phyloP scores from a whole-genome alignment of 768 basidiomycete genomes.

The Podaxis rugospora region DNA sequence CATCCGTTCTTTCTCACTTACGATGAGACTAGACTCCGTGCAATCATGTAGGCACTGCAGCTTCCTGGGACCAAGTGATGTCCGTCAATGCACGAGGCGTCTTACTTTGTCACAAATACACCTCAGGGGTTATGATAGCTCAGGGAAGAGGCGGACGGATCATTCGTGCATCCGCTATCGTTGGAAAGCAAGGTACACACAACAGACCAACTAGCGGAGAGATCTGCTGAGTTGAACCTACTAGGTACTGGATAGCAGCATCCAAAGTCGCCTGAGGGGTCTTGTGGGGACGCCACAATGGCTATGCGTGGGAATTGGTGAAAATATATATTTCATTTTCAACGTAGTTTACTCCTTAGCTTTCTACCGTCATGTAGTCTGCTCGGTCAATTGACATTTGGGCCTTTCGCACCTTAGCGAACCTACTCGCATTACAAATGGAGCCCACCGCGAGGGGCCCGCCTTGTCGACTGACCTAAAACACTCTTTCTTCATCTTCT shows the following conservation, averaged over 20 bases:
- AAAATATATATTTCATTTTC: too few species aligned
- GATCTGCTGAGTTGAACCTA: not conserved
- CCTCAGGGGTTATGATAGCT: conserved; percentile 57
- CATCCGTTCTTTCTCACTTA: not conserved
- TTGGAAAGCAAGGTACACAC: conserved; percentile 23
- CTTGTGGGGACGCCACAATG: too few species aligned
- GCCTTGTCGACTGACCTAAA: too few species aligned
- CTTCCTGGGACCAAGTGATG: conserved; percentile 37
- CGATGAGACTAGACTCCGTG: not conserved
- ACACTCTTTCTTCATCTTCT: too few species aligned
- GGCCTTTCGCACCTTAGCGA: too few species aligned
- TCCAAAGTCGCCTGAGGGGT: conserved; percentile 38
- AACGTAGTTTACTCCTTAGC: too few species aligned
- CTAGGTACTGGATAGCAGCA: conserved; percentile 8
- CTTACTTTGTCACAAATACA: conserved; percentile 63
- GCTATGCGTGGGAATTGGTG: too few species aligned
- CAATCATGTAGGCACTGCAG: conserved; percentile 22
- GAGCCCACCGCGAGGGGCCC: too few species aligned
- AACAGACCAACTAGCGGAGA: not conserved
- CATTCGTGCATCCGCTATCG: conserved; percentile 37
- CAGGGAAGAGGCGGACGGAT: conserved; percentile 52
- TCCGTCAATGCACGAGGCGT: conserved; percentile 53
- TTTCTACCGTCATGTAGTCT: too few species aligned
- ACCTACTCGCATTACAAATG: too few species aligned
- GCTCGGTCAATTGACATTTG: too few species aligned